A percentile compares a stretch with the other conserved stretches of the same genome.
Evolutionary conservation across 192 early-diverging fungal genomes (phyloP).

Genomic region (Backusella westeae): DNA sequence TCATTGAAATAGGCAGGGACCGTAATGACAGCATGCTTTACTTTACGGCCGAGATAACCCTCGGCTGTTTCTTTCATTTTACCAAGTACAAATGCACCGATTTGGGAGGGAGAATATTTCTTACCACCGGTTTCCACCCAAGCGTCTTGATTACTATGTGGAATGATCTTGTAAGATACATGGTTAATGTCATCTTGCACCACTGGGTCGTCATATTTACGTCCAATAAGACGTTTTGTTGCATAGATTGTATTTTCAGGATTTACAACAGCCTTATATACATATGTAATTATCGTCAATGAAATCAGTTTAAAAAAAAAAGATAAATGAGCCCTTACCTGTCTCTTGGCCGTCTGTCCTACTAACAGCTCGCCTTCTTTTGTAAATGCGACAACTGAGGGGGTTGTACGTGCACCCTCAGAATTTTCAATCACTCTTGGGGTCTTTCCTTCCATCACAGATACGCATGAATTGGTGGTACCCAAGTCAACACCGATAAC

Average conservation of each 20-base stretch:
- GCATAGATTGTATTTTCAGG: slow-evolving; percentile 98
- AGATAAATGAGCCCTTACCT: slow-evolving; percentile 39
- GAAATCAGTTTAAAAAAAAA: not conserved
- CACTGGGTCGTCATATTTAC: slow-evolving; percentile 83
- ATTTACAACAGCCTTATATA: slow-evolving; percentile 85
- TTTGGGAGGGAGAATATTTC: slow-evolving; percentile 94
- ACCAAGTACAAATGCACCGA: slow-evolving; percentile 93
- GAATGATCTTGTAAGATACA: slow-evolving; percentile 94
- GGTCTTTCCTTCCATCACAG: slow-evolving; percentile 97
- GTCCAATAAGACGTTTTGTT: slow-evolving; percentile 97
- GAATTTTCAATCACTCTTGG: slow-evolving; percentile 97
- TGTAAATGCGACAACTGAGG: slow-evolving; percentile 93
- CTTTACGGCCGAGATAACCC: slow-evolving; percentile 75
- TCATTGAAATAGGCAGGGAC: slow-evolving; percentile 99
- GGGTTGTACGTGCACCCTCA: slow-evolving; percentile 95
- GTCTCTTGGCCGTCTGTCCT: slow-evolving; percentile 97
- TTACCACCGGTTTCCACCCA: slow-evolving; percentile 96
- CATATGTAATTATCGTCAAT: not conserved
- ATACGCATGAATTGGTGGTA: slow-evolving; percentile 99
- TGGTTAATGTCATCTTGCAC: slow-evolving; percentile 89
- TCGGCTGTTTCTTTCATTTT: slow-evolving; percentile 99
- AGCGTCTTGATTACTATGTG: slow-evolving; percentile 93
- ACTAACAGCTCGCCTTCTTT: slow-evolving; percentile 97
- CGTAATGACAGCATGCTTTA: slow-evolving; percentile 92
- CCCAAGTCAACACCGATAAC: slow-evolving; percentile 99